Conservation (phyloP, 1,284 basidiomycete species). For the Puccinia polysora region DNA sequence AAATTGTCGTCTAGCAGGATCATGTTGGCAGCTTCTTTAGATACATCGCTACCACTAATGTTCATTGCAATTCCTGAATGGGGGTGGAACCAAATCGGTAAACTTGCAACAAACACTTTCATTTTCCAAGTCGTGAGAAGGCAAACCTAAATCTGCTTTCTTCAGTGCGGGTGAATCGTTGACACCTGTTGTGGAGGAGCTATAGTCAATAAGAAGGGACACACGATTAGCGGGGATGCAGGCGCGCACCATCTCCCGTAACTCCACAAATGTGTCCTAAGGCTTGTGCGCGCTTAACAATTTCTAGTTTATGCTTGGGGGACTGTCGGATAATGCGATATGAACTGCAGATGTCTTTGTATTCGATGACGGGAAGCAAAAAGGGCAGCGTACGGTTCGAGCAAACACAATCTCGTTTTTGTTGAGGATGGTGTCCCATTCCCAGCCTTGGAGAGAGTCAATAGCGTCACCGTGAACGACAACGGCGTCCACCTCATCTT, state of each 20-base stretch:
- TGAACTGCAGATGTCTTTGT: no score
- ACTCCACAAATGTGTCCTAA: slow-evolving; percentile 67
- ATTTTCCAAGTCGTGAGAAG: no score
- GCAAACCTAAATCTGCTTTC: slow-evolving; percentile 60
- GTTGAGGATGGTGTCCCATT: slow-evolving; percentile 60
- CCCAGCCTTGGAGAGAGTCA: slow-evolving; percentile 56
- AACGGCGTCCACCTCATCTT: slow-evolving; percentile 64
- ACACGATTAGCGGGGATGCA: not conserved
- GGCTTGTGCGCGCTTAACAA: slow-evolving; percentile 67
- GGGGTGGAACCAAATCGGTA: not conserved
- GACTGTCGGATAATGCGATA: slow-evolving; percentile 53
- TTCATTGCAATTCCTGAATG: slow-evolving; percentile 65
- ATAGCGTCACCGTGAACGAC: slow-evolving; percentile 64
- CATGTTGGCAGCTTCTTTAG: slow-evolving; percentile 70
- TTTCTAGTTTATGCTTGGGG: slow-evolving; percentile 67
- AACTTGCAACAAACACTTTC: no score
- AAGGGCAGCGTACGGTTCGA: slow-evolving; percentile 59
- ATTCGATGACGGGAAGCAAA: no score
- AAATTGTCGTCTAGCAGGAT: slow-evolving; percentile 61
- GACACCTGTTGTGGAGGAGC: slow-evolving; percentile 60
- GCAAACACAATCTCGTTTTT: slow-evolving; percentile 69
- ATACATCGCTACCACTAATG: slow-evolving; percentile 66
- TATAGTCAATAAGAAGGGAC: not conserved
- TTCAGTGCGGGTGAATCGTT: slow-evolving; percentile 68
- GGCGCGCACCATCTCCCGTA: slow-evolving; percentile 54